Evolutionary conservation across 805 yeast species (phyloP).

Genomic region (Debaryomyces tyrocola): DNA sequence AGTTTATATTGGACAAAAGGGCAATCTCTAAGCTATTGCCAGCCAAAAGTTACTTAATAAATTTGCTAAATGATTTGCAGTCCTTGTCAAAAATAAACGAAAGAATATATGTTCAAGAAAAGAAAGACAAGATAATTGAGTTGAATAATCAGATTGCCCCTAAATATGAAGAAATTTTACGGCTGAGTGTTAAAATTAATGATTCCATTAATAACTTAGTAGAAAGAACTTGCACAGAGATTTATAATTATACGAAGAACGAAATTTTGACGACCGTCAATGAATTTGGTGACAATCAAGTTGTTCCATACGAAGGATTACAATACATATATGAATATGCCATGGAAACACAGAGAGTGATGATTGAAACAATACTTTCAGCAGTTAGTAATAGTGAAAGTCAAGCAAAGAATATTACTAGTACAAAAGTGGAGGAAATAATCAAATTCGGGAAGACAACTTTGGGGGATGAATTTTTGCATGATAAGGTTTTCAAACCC

Average conservation of each 20-base stretch:
- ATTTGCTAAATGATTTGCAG: constrained; percentile 65
- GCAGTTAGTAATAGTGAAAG: constrained; percentile 67
- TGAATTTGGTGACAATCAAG: constrained; percentile 50
- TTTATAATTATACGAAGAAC: constrained; percentile 60
- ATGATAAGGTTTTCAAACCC: constrained; percentile 63
- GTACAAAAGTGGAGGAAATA: constrained; percentile 59
- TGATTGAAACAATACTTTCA: constrained; percentile 63
- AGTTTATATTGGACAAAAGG: constrained; percentile 85
- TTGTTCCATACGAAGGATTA: constrained; percentile 61
- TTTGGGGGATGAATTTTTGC: constrained; percentile 62
- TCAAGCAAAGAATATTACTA: constrained; percentile 63
- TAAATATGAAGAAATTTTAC: constrained; percentile 53
- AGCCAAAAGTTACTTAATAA: constrained; percentile 81
- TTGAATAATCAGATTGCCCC: constrained; percentile 60
- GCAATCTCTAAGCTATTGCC: constrained; percentile 87
- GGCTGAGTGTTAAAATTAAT: constrained; percentile 52
- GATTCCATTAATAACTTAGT: constrained; percentile 61
- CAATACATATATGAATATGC: constrained; percentile 71
- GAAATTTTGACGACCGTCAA: constrained; percentile 53
- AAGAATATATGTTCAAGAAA: constrained; percentile 50
- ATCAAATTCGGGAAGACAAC: constrained; percentile 59
- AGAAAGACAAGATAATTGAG: constrained; percentile 45
- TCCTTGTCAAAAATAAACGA: constrained; percentile 64
- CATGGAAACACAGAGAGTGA: constrained; percentile 60
- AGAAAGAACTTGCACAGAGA: constrained; percentile 57